Base-by-base conservation (phyloP, 371 early-diverging fungal species). In the Agmasoma carcini region DNA sequence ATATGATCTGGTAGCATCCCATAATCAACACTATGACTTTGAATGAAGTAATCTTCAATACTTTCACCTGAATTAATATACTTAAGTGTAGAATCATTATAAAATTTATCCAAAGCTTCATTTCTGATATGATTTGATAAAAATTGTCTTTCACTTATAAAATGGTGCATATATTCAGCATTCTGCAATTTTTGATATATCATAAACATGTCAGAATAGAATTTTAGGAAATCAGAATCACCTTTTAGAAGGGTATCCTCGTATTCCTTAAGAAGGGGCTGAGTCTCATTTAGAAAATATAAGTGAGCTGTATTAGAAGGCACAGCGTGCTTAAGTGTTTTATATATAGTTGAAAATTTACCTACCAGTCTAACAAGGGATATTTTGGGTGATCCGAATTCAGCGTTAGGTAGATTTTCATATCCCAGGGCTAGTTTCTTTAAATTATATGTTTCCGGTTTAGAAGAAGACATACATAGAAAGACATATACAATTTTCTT, bases 11-110 rank as follows among this genome's bases (percentile, higher is more conserved):
- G 68, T 50, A 68, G 30, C 22, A 59, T 23, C 2, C 59, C 63
- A 51, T 58, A 62, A 36, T 63, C 55, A 15, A 68, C 36, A 2
- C 26, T 25, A 43, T 53, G 57, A 19, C 44, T 51, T 17, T 63
- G 44, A 34, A 67, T 59, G 47, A 67, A 67, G 38, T 45, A 67
- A 43, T 67, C 68, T 17, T 47, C 38, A 14, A 15, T 33, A 5
- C 19, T 25, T 34, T 67, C 3, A 7, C 65, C 65, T 23, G 37
- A 31, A 0, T 36, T 14, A 23, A 65, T 4, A 34, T 48, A 65
- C 7, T 15, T 23, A 14, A 17, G 37, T 1, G 49, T 22, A n/a
- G 40, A 51, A 19, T 29, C 45, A 46, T 60, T 55, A 23, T 50
- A 47, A 6, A 53, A 41, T 26, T 17, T 41, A 43, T 29, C 33